Evolutionary conservation across 2,329 filamentous ascomycete species (phyloP).

Genomic region (Grosmannia huntii): DNA sequence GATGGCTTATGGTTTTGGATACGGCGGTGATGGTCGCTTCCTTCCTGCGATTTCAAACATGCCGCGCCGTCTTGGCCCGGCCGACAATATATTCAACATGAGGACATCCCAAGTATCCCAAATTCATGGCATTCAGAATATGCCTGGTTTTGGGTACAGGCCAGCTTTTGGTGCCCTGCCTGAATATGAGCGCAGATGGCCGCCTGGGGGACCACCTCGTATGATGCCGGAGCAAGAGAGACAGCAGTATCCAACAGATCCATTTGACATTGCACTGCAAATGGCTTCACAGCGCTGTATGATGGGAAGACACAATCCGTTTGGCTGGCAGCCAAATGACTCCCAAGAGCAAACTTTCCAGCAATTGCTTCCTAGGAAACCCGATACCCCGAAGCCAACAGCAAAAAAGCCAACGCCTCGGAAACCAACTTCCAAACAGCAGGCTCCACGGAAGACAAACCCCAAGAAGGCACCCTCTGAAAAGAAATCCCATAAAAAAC

Average conservation of each 20-base stretch:
- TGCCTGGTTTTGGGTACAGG: neutral
- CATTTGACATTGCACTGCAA: neutral
- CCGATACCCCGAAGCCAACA: neutral
- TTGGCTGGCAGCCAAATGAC: neutral
- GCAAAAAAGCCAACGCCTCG: neutral
- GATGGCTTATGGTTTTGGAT: neutral
- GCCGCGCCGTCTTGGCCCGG: neutral
- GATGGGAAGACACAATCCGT: neutral
- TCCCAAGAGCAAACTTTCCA: neutral
- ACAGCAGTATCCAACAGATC: neutral
- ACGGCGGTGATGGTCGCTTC: neutral
- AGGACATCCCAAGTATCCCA: neutral
- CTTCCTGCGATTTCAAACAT: neutral
- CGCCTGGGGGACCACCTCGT: neutral
- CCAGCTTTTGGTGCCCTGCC: neutral
- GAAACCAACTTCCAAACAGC: neutral
- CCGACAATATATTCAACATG: neutral
- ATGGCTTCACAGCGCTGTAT: neutral
- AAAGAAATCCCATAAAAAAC: neutral
- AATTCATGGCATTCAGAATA: neutral
- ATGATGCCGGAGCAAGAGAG: neutral
- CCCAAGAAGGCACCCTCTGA: neutral
- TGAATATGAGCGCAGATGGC: neutral
- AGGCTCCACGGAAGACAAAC: neutral
- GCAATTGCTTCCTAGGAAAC: neutral